These are phyloP conservation scores for Phytophthora vignae DNA, from an alignment of 352 stramenopile genomes.

Conservation along the genomic window DNA sequence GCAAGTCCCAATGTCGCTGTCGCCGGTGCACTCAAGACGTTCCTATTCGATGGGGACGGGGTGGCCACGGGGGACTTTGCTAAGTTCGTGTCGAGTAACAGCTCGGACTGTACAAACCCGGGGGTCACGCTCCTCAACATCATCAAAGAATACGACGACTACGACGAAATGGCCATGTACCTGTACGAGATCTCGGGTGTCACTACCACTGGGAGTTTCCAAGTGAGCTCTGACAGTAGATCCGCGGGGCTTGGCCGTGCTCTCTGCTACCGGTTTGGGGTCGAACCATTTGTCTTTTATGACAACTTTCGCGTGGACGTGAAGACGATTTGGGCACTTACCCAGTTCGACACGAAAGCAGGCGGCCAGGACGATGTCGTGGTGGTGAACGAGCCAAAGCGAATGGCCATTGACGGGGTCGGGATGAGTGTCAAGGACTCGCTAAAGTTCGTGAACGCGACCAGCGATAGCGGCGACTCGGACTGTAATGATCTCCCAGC, in stretches of 20 bases:
- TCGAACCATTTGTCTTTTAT: conserved; percentile 65
- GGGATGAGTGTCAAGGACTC: conserved; percentile 56
- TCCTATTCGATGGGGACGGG: conserved; percentile 72
- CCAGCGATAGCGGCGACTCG: conserved; percentile 21
- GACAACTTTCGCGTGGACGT: conserved; percentile 62
- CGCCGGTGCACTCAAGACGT: conserved; percentile 57
- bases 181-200: conserved; percentile 62
- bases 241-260: conserved; percentile 51
- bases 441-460: conserved; percentile 59
- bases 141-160: conserved; percentile 74
- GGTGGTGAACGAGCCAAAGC: conserved; percentile 68
- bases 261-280: conserved; percentile 71
- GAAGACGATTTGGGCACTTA: conserved; percentile 64
- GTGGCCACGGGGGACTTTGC: conserved; percentile 63
- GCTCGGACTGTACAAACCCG: conserved; percentile 41
- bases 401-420: conserved; percentile 62
- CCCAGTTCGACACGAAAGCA: conserved; percentile 26
- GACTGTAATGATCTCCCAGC: conserved; percentile 50
- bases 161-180: conserved; percentile 70
- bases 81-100: conserved; percentile 60
- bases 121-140: conserved; percentile 61
- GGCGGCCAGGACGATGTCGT: conserved; percentile 48
- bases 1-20: conserved; percentile 54
- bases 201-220: conserved; percentile 57
- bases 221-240: conserved; percentile 40